These are phyloP conservation scores for Lipomyces yamadae DNA, from an alignment of 805 yeast genomes.

Conservation along the genomic window DNA sequence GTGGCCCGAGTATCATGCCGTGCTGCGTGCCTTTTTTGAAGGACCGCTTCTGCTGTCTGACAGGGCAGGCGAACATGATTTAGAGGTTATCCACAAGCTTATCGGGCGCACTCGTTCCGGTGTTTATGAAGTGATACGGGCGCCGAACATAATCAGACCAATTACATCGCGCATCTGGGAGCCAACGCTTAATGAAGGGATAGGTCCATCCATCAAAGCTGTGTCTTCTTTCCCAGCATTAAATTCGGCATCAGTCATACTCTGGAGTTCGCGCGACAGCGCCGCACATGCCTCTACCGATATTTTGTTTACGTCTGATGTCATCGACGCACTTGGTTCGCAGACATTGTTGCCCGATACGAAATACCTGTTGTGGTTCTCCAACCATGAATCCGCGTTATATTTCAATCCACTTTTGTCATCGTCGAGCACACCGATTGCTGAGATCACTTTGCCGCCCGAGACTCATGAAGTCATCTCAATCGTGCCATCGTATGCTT, in stretches of 20 bases:
- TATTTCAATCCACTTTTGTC: not conserved
- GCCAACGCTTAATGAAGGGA: conserved; percentile 5
- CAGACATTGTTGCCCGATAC: not conserved
- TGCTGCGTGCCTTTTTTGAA: conserved; percentile 12
- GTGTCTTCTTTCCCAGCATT: conserved; percentile 5
- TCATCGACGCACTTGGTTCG: conserved; percentile 7
- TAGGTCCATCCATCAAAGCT: conserved; percentile 16
- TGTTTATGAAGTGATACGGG: conserved; percentile 4
- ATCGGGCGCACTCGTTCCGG: conserved; percentile 11
- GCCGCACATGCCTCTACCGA: conserved; percentile 10
- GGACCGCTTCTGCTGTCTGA: conserved; percentile 8
- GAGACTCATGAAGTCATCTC: conserved; percentile 13
- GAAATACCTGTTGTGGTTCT: conserved; percentile 11
- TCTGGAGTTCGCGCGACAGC: conserved; percentile 18
- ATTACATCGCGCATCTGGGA: conserved; percentile 15
- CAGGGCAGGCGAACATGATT: conserved; percentile 16
- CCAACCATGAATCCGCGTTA: conserved; percentile 4
- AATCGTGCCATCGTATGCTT: not conserved
- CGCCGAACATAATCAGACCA: conserved; percentile 4
- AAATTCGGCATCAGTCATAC: not conserved
- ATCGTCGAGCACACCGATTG: not conserved
- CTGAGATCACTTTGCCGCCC: conserved; percentile 3
- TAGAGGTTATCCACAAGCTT: conserved; percentile 13
- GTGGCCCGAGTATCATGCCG: conserved; percentile 18
- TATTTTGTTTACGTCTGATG: not conserved